Evolutionary conservation across 2,329 filamentous ascomycete species (phyloP).

Genomic region (Teratosphaeria destructans): DNA sequence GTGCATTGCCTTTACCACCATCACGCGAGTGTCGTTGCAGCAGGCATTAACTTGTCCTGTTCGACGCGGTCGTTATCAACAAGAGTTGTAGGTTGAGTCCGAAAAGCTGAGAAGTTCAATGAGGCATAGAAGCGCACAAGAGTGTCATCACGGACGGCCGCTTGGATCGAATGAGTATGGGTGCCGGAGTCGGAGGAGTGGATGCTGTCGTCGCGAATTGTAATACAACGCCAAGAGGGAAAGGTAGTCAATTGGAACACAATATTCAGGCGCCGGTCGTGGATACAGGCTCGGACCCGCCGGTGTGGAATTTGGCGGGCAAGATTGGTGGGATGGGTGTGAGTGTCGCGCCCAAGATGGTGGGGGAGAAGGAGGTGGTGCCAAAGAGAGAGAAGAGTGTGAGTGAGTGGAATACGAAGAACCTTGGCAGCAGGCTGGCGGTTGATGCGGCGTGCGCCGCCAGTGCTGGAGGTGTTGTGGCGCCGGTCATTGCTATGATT

Average conservation of each 20-base stretch:
- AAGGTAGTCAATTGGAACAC: background rate
- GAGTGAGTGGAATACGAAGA: slow-evolving; percentile 67
- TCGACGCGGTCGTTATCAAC: background rate
- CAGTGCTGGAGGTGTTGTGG: slow-evolving; percentile 63
- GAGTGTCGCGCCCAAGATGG: background rate
- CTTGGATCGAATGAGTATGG: slow-evolving; percentile 18
- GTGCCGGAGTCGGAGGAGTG: slow-evolving; percentile 14
- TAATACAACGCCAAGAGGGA: background rate
- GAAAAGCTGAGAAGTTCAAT: background rate
- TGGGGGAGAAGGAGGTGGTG: background rate
- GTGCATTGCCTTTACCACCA: background rate
- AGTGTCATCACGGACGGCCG: slow-evolving; percentile 6
- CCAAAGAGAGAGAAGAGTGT: slow-evolving; percentile 3
- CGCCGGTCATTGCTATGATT: slow-evolving; percentile 77
- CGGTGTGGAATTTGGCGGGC: background rate
- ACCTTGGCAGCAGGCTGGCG: slow-evolving; percentile 55
- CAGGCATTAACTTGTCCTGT: background rate
- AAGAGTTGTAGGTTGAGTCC: background rate
- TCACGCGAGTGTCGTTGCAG: background rate
- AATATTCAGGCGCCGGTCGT: background rate
- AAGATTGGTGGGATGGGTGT: background rate
- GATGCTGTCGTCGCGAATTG: background rate
- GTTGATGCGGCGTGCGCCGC: slow-evolving; percentile 60
- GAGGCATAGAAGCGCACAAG: background rate
- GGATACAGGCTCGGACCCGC: background rate